phyloP scores from a whole-genome alignment of 192 early-diverging fungal genomes.

The Coemansia sp. region DNA sequence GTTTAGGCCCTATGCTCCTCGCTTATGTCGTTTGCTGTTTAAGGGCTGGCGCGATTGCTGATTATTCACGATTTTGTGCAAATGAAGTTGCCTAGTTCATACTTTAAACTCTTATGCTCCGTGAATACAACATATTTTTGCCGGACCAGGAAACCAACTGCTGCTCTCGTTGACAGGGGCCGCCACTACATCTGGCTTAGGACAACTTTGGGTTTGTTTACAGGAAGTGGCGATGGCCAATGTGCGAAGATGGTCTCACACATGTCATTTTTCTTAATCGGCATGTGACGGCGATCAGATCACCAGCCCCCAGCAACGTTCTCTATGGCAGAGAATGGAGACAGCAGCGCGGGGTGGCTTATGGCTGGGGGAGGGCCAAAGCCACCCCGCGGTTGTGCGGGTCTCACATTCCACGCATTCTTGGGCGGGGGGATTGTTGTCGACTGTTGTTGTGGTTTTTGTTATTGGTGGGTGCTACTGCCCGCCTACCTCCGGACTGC shows the following conservation, averaged over 20 bases:
- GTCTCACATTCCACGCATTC: conserved; percentile 21
- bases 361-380: conserved; percentile 15
- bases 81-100: too few species aligned
- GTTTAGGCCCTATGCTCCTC: not conserved
- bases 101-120: too few species aligned
- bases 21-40: not conserved
- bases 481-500: conserved; percentile 6
- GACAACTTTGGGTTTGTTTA: too few species aligned
- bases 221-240: too few species aligned
- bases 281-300: not conserved
- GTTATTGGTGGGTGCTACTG: conserved; percentile 6
- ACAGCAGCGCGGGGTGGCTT: conserved; percentile 66
- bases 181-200: too few species aligned
- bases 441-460: conserved; percentile 17
- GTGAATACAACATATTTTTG: too few species aligned
- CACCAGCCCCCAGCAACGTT: not conserved
- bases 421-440: conserved; percentile 14
- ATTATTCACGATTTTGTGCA: too few species aligned
- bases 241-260: too few species aligned
- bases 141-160: not conserved
- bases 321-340: conserved; percentile 22
- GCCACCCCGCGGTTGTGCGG: conserved; percentile 8
- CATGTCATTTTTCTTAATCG: not conserved
- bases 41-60: not conserved
- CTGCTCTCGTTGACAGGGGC: too few species aligned